Evolutionary conservation across 2,329 filamentous ascomycete genomes (phyloP).

Genomic region (Alternaria ethzedia): DNA sequence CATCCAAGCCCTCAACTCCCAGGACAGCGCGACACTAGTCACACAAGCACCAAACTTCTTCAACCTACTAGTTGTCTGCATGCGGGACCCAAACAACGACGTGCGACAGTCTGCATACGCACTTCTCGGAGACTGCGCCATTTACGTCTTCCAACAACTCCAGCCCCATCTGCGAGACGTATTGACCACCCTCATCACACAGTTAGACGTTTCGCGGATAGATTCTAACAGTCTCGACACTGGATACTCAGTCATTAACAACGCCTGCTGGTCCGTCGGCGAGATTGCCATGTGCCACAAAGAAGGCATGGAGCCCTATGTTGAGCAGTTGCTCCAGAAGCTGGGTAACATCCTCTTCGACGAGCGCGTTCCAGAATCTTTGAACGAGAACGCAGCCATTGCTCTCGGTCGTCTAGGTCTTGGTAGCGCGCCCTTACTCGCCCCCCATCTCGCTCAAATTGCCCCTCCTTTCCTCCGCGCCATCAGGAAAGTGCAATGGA

Average conservation of each 20-base stretch:
- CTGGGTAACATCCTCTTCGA: slow-evolving; percentile 85
- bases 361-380: slow-evolving; percentile 81
- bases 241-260: slow-evolving; percentile 93
- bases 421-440: slow-evolving; percentile 75
- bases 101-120: slow-evolving; percentile 97
- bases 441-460: slow-evolving; percentile 79
- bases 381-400: slow-evolving; percentile 93
- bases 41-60: slow-evolving; percentile 82
- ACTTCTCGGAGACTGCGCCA: slow-evolving; percentile 90
- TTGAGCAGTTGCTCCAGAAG: slow-evolving; percentile 76
- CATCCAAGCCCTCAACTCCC: slow-evolving; percentile 81
- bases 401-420: slow-evolving; percentile 87
- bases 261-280: slow-evolving; percentile 95
- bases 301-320: slow-evolving; percentile 74
- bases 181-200: slow-evolving; percentile 81
- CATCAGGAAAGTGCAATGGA: slow-evolving; percentile 84
- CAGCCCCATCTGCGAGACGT: slow-evolving; percentile 75
- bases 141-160: slow-evolving; percentile 85
- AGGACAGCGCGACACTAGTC: slow-evolving; percentile 78
- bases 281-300: slow-evolving; percentile 86
- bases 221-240: slow-evolving; percentile 80
- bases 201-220: slow-evolving; percentile 76
- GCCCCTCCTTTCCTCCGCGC: slow-evolving; percentile 80
- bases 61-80: slow-evolving; percentile 86
- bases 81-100: slow-evolving; percentile 89